Percentiles rank a stretch among this genome's conserved stretches.
phyloP scores from a whole-genome alignment of 73 alveolate species.

The Tetrahymena thermophila region DNA sequence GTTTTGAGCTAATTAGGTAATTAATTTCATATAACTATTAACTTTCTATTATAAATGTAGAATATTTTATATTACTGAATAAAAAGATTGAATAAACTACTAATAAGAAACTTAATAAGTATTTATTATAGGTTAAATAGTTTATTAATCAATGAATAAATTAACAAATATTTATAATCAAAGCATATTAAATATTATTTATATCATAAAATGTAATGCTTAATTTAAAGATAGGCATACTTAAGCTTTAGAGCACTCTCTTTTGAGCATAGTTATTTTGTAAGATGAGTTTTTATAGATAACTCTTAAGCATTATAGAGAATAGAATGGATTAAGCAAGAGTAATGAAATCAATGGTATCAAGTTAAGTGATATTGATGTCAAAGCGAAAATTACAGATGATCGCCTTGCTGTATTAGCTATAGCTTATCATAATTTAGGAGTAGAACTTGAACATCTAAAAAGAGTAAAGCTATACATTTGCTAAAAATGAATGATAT shows the following conservation, averaged over 20 bases:
- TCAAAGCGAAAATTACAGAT: conserved; percentile 36
- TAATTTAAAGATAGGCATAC: conserved; percentile 44
- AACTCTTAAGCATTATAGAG: neutral
- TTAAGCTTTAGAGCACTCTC: conserved; percentile 71
- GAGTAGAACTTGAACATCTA: conserved; percentile 77
- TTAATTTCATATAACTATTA: neutral
- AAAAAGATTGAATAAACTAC: no score
- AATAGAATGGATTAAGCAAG: neutral
- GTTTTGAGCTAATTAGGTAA: conserved; percentile 56
- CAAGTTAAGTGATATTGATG: neutral
- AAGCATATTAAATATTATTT: no score
- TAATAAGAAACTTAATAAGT: no score
- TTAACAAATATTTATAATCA: no score
- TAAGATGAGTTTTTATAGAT: conserved; percentile 44
- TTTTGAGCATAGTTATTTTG: conserved; percentile 24
- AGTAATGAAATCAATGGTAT: neutral
- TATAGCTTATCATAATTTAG: conserved; percentile 79
- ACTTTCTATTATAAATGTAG: no score
- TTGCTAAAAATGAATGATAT: neutral
- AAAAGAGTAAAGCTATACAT: conserved; percentile 13
- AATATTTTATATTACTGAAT: neutral
- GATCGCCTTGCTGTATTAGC: conserved; percentile 78
- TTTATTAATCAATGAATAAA: neutral
- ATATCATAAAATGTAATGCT: neutral
- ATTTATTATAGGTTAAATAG: neutral